These are phyloP conservation scores for Penicillium fuscoglaucum DNA, from an alignment of 2,329 filamentous ascomycete genomes.

Conservation along the genomic window DNA sequence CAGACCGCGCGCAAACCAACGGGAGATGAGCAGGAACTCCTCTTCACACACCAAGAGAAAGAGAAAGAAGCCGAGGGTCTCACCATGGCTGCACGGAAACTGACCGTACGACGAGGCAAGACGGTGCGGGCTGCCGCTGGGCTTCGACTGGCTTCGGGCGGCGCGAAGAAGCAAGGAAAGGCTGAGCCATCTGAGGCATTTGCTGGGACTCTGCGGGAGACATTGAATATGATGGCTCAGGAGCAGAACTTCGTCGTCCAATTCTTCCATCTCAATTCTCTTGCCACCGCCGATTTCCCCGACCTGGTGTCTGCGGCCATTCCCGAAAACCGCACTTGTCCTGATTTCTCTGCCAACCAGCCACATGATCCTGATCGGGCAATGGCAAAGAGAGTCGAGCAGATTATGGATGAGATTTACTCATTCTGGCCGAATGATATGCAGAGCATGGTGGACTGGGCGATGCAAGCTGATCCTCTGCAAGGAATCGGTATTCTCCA, in stretches of 20 bases:
- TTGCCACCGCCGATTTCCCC: constrained; percentile 77
- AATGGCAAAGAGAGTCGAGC: constrained; percentile 79
- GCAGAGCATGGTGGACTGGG: constrained; percentile 80
- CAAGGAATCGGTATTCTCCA: constrained; percentile 88
- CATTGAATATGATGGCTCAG: constrained; percentile 78
- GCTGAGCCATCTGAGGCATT: constrained; percentile 80
- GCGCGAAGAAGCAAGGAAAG: constrained; percentile 61
- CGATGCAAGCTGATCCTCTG: constrained; percentile 75
- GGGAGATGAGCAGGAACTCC: constrained; percentile 75
- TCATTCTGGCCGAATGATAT: constrained; percentile 77
- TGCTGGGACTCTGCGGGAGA: constrained; percentile 73
- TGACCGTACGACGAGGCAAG: constrained; percentile 92
- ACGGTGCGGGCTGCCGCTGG: constrained; percentile 56
- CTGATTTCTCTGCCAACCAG: constrained; percentile 71
- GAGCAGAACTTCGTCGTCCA: constrained; percentile 98
- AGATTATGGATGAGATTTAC: constrained; percentile 86
- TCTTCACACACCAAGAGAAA: constrained; percentile 91
- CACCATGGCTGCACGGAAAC: constrained; percentile 75
- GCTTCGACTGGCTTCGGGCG: constrained; percentile 47
- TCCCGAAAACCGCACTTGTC: constrained; percentile 68
- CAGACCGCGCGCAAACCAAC: constrained; percentile 71
- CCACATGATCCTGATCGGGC: constrained; percentile 86
- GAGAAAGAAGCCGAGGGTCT: constrained; percentile 72
- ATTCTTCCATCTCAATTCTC: constrained; percentile 90
- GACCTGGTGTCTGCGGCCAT: constrained; percentile 69